Conservation (phyloP, 2,329 filamentous ascomycete species). For the Pseudogymnoascus sp. region DNA sequence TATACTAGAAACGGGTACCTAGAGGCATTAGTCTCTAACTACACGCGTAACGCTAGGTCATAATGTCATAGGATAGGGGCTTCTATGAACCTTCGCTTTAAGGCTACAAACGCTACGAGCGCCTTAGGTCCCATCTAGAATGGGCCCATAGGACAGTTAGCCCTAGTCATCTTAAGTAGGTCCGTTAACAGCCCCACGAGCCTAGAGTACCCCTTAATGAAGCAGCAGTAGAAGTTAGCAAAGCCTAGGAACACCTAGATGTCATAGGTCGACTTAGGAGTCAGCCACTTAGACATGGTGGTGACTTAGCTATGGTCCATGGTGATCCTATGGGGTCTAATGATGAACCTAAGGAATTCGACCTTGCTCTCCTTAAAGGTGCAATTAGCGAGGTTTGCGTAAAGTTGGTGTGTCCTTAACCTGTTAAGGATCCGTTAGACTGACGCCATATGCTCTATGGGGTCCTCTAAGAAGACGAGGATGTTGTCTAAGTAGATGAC, state of each 20-base stretch:
- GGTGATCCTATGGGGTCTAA: slow-evolving; percentile 10
- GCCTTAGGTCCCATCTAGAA: too few species aligned
- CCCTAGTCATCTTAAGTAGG: neutral
- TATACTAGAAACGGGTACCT: too few species aligned
- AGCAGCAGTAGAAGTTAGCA: slow-evolving; percentile 30
- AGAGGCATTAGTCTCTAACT: neutral
- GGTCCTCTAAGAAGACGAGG: slow-evolving; percentile 9
- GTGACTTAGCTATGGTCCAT: slow-evolving; percentile 16
- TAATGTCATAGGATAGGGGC: neutral
- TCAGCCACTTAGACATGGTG: slow-evolving; percentile 15
- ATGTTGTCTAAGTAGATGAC: slow-evolving; percentile 15
- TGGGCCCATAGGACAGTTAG: too few species aligned
- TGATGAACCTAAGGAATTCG: slow-evolving; percentile 14
- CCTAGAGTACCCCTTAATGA: slow-evolving; percentile 24
- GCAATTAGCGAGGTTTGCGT: slow-evolving; percentile 9
- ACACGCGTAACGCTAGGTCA: too few species aligned
- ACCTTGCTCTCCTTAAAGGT: slow-evolving; percentile 14
- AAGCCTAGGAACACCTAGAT: slow-evolving; percentile 24
- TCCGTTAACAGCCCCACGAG: slow-evolving; percentile 8
- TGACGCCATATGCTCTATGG: neutral
- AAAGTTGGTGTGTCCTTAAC: neutral
- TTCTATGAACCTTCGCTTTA: neutral
- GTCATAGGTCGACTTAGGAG: slow-evolving; percentile 13
- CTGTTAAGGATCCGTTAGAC: neutral
- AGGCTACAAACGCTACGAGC: too few species aligned